A percentile compares a stretch with the other conserved stretches of the same genome.
These are phyloP conservation scores for Trichoderma orchidacearum DNA, from an alignment of 495 filamentous ascomycete genomes.

Conservation along the genomic window DNA sequence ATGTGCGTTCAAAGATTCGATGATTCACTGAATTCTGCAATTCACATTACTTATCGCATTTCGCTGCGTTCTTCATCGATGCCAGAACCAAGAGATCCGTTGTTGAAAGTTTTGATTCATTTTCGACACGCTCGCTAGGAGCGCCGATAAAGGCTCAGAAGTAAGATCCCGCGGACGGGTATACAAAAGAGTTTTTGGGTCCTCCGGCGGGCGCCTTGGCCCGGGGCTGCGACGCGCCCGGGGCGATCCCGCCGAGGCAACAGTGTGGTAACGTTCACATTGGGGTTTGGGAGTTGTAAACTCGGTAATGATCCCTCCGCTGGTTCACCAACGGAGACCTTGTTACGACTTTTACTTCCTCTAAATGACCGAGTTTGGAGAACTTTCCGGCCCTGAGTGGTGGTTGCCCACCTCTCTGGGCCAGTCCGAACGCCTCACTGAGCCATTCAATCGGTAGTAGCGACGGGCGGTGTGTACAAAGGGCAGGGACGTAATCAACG, in stretches of 20 bases:
- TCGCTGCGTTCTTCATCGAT: constrained; percentile 63
- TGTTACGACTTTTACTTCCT: constrained; percentile 69
- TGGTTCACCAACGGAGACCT: constrained; percentile 65
- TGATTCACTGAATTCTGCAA: constrained; percentile 64
- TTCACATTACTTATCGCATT: constrained; percentile 65
- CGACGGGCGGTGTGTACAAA: constrained; percentile 62
- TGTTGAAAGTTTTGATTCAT: constrained; percentile 69
- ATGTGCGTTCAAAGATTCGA: constrained; percentile 63
- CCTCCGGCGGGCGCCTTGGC: constrained; percentile 20
- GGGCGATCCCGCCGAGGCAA: constrained; percentile 27
- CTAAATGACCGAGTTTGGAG: constrained; percentile 62
- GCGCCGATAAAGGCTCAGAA: constrained; percentile 24
- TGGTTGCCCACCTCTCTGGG: constrained; percentile 50
- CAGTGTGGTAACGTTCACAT: constrained; percentile 11
- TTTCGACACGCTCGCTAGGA: no score
- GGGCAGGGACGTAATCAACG: constrained; percentile 62
- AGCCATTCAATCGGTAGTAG: constrained; percentile 68
- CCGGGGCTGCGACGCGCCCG: constrained; percentile 5
- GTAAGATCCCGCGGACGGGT: constrained; percentile 20
- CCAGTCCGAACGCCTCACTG: constrained; percentile 59
- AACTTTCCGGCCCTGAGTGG: constrained; percentile 53
- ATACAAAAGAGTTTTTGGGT: constrained; percentile 16
- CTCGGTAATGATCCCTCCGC: constrained; percentile 56
- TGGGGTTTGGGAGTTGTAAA: constrained; percentile 17
- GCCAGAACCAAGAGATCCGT: constrained; percentile 59